Base-by-base conservation (phyloP, 2,329 filamentous ascomycete species). In the Xylariaceae sp. region DNA sequence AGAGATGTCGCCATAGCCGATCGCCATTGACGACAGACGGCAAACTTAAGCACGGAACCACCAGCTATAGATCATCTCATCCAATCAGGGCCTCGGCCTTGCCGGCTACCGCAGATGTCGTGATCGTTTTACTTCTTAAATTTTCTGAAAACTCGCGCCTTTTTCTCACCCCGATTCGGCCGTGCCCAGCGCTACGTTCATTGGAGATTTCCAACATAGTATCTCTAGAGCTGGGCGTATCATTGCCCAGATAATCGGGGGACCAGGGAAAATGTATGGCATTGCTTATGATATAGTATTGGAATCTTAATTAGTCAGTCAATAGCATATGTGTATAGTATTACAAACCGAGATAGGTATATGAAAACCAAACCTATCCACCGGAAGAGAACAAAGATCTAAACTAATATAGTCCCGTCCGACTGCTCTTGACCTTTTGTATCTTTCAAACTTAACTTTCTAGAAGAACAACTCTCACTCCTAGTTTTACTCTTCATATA, bases 71-170 rank as follows among this genome's bases (percentile, higher is more conserved):
- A 23, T 29, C 21, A 23, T 29, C 37, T 50, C 36, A 46, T 40
- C 70, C 71, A 73, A 72, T 73, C 64, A 72, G 41, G 46, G 37
- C 6, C n/a, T 46, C 54, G 53, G 58, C 51, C 63, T 54, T 60
- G 50, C 56, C 33, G 62, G 58, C 60, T 75, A 75, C 73, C 68
- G 71, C 60, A 62, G 69, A 74, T 75, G 67, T 73, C 72, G 73
- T 74, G 72, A 75, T 75, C 67, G 50, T 54, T 9, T n/a, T 36
- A n/a, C 66, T 61, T 67, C 64, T 63, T 67, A 68, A 69, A 66
- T 70, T 70, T 71, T 65, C 66, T 65, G 63, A 50, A 59, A 45
- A n/a, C n/a, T 49, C 24, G 33, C 55, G 49, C 44, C 40, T 43
- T 14, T n/a, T 29, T 24, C 19, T 34, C 26, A 28, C 21, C 23